Conservation (phyloP, 108 stramenopile genomes). For the Fragilariopsis cylindrus region DNA sequence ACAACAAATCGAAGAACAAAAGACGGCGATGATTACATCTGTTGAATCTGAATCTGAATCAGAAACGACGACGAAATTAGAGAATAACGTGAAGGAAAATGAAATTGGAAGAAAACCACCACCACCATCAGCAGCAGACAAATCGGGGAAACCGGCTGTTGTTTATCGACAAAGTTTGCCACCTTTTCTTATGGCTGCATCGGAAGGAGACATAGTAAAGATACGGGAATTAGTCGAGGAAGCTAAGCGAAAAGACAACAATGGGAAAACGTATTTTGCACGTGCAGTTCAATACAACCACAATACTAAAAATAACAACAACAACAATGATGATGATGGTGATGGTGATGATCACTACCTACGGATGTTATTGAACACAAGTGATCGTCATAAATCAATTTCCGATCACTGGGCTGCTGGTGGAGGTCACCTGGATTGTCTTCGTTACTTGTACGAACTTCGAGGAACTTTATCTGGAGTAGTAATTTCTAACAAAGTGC, state of each 20-base stretch:
- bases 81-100: too few relatives aligned
- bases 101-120: too few relatives aligned
- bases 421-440: slow-evolving; percentile 74
- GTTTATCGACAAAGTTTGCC: slow-evolving; percentile 74
- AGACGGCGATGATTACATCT: neutral
- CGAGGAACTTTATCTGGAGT: neutral
- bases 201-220: slow-evolving; percentile 53
- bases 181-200: slow-evolving; percentile 66
- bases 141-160: slow-evolving; percentile 39
- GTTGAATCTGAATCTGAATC: neutral
- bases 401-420: slow-evolving; percentile 90
- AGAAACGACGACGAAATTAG: too few relatives aligned
- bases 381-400: slow-evolving; percentile 74
- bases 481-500: neutral
- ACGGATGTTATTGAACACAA: slow-evolving; percentile 36
- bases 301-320: neutral
- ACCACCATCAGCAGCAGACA: slow-evolving; percentile 30
- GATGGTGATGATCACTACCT: slow-evolving; percentile 13
- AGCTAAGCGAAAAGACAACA: neutral
- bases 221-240: slow-evolving; percentile 36
- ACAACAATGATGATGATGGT: neutral
- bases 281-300: neutral
- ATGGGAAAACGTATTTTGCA: neutral
- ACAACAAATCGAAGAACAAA: slow-evolving; percentile 37
- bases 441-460: slow-evolving; percentile 52